A percentile compares a stretch with the other conserved stretches of the same genome.
Conservation (phyloP, 768 basidiomycete species). For the Mycena leptocephala region DNA sequence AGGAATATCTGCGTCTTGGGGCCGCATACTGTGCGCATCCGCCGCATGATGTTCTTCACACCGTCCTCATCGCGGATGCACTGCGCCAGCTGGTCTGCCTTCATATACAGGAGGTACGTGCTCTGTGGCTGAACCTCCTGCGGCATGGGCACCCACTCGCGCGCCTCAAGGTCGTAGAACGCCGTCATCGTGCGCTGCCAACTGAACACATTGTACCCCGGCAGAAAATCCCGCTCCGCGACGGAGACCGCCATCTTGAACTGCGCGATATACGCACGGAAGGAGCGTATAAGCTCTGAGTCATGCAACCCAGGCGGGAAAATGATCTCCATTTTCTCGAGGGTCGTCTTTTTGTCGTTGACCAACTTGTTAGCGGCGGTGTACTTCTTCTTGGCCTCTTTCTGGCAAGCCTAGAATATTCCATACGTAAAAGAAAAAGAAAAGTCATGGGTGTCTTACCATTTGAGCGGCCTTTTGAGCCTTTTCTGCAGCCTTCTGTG, state of each 20-base stretch:
- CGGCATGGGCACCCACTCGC: slow-evolving; percentile 22
- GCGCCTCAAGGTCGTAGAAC: slow-evolving; percentile 12
- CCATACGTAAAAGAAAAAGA: background rate
- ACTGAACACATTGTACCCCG: slow-evolving; percentile 22
- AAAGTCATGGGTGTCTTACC: background rate
- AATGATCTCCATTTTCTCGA: slow-evolving; percentile 31
- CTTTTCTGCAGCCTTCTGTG: slow-evolving; percentile 19
- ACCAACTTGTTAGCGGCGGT: slow-evolving; percentile 34
- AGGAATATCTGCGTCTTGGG: slow-evolving; percentile 34
- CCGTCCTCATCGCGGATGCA: slow-evolving; percentile 18
- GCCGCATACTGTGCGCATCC: slow-evolving; percentile 2
- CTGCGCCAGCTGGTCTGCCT: slow-evolving; percentile 15
- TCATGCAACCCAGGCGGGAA: slow-evolving; percentile 14
- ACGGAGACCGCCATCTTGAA: slow-evolving; percentile 19
- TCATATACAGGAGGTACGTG: slow-evolving; percentile 22
- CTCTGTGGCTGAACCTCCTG: background rate
- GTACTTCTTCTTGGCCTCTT: slow-evolving; percentile 20
- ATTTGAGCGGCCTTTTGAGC: background rate
- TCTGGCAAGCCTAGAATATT: slow-evolving; percentile 12
- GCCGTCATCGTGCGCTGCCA: slow-evolving; percentile 23
- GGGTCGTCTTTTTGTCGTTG: slow-evolving; percentile 30
- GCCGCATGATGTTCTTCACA: slow-evolving; percentile 9
- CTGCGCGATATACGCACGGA: slow-evolving; percentile 2
- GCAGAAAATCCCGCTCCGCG: background rate
- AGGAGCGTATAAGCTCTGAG: background rate